Percentiles rank a stretch among this genome's conserved stretches.
phyloP scores from a whole-genome alignment of 495 filamentous ascomycete species.

The Penicillium verhagenii region DNA sequence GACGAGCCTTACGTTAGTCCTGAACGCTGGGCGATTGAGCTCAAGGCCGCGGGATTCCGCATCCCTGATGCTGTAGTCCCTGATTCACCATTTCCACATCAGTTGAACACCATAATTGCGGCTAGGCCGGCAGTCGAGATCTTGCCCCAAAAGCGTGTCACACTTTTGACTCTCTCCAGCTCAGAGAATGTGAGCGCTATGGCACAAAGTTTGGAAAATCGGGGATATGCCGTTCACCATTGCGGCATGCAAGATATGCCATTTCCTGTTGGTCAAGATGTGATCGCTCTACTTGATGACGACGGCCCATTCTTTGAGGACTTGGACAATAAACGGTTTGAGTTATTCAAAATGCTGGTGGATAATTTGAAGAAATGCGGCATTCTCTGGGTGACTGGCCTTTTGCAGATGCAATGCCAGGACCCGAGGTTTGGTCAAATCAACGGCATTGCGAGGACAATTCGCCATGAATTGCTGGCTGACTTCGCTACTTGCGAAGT shows the following conservation, averaged over 20 bases:
- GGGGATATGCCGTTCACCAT: constrained; percentile 13
- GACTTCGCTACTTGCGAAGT: constrained; percentile 9
- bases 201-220: neutral
- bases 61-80: constrained; percentile 29
- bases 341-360: constrained; percentile 11
- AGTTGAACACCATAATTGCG: constrained; percentile 30
- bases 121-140: constrained; percentile 12
- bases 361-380: neutral
- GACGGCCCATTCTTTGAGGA: constrained; percentile 33
- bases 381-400: constrained; percentile 4
- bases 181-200: neutral
- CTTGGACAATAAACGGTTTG: constrained; percentile 18
- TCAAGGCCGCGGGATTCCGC: constrained; percentile 30
- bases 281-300: constrained; percentile 37
- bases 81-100: constrained; percentile 34
- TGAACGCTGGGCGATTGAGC: constrained; percentile 30
- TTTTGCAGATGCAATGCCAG: constrained; percentile 1
- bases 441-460: constrained; percentile 4
- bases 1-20: constrained; percentile 25
- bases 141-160: neutral
- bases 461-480: neutral
- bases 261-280: constrained; percentile 23
- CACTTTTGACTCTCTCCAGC: neutral
- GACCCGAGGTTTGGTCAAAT: constrained; percentile 4
- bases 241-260: constrained; percentile 20